These are phyloP conservation scores for Trapa incisa DNA, from an alignment of 345 rosid genomes.

Conservation along the genomic window DNA sequence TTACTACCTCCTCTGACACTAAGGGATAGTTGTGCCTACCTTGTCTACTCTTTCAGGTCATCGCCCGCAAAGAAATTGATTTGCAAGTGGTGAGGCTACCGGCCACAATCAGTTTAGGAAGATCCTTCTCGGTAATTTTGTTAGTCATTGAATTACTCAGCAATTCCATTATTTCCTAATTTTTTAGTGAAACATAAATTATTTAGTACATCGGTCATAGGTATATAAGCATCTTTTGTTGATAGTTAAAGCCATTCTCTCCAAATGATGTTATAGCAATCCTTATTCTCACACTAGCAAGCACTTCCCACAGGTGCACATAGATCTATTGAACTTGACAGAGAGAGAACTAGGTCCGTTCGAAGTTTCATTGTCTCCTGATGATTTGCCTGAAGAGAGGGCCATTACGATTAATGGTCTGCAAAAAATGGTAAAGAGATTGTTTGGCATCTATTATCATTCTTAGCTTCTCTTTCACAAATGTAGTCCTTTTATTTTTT, in stretches of 20 bases:
- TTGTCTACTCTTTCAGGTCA: slow-evolving; percentile 34
- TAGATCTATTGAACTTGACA: slow-evolving; percentile 65
- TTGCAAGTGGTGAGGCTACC: slow-evolving; percentile 56
- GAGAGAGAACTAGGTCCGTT: slow-evolving; percentile 75
- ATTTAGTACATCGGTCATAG: not conserved
- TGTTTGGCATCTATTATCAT: slow-evolving; percentile 1
- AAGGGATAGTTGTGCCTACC: not conserved
- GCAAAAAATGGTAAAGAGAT: slow-evolving; percentile 54
- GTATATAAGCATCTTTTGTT: not conserved
- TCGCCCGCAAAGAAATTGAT: slow-evolving; percentile 56
- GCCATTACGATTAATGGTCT: slow-evolving; percentile 68
- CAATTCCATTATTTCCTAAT: not conserved
- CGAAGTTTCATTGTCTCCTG: slow-evolving; percentile 56
- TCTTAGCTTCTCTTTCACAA: not conserved
- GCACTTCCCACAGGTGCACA: slow-evolving; percentile 36
- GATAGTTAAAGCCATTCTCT: not conserved
- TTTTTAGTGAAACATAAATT: not conserved
- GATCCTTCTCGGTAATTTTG: slow-evolving; percentile 53
- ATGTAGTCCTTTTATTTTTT: not conserved
- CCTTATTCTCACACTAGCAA: not conserved
- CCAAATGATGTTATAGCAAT: not conserved
- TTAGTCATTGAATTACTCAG: not conserved
- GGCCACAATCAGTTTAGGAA: slow-evolving; percentile 39
- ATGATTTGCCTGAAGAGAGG: slow-evolving; percentile 44
- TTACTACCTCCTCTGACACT: not conserved